Conservation (phyloP, 352 stramenopile species). For the Peronospora belbahrii region DNA sequence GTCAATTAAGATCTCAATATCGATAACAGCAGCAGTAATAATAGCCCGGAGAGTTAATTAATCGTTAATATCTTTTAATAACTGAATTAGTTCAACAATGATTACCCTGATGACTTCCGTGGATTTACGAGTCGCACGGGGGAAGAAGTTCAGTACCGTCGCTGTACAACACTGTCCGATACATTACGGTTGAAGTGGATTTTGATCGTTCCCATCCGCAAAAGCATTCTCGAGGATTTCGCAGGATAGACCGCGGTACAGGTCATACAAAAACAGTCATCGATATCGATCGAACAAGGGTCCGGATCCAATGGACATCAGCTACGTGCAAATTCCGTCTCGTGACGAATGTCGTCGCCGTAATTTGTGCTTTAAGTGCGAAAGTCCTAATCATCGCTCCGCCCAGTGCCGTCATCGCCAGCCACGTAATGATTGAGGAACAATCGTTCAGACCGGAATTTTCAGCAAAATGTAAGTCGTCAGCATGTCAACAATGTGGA, state of each 20-base stretch:
- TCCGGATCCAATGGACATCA: slow-evolving; percentile 10
- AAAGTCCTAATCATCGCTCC: slow-evolving; percentile 1
- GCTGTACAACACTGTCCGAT: slow-evolving; percentile 12
- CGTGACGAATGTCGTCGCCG: slow-evolving; percentile 7
- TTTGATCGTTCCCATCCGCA: not conserved
- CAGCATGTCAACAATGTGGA: slow-evolving; percentile 1
- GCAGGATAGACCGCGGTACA: slow-evolving; percentile 3
- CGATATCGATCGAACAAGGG: slow-evolving; percentile 1
- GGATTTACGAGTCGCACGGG: slow-evolving; percentile 3
- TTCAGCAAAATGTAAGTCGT: not conserved
- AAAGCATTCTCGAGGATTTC: not conserved
- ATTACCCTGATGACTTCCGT: not conserved
- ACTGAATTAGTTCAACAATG: not conserved
- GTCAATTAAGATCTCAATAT: not conserved
- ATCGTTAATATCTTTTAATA: slow-evolving; percentile 1
- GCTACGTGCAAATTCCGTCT: slow-evolving; percentile 5
- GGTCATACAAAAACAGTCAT: slow-evolving; percentile 10
- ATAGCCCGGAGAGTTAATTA: not conserved
- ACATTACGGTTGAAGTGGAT: slow-evolving; percentile 14
- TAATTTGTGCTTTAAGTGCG: slow-evolving; percentile 13
- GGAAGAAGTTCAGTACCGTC: slow-evolving; percentile 23
- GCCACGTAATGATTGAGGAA: slow-evolving; percentile 1
- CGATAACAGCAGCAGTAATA: too few relatives aligned
- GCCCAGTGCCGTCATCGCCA: slow-evolving; percentile 1
- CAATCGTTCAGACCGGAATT: not conserved